Evolutionary conservation across 2,329 filamentous ascomycete species (phyloP).

Genomic region (Coniochaeta sp.): DNA sequence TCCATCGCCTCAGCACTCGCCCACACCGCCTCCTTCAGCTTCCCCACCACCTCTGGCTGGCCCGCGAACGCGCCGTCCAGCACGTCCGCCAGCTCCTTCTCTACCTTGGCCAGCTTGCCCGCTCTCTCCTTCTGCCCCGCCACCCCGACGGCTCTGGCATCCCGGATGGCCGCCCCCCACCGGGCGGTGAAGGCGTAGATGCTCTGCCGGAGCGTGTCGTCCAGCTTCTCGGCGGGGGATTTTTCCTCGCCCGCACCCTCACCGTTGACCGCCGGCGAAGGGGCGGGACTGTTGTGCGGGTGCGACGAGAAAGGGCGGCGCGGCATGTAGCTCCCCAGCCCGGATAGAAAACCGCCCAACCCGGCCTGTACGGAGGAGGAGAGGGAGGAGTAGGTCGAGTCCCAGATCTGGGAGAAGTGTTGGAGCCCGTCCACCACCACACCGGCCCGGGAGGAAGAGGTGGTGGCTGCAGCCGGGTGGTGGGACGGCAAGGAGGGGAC

Average conservation of each 20-base stretch:
- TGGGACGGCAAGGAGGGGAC: constrained; percentile 54
- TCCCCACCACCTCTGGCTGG: constrained; percentile 50
- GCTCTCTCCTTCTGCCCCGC: constrained; percentile 39
- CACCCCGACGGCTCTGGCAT: constrained; percentile 37
- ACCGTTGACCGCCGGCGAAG: constrained; percentile 10
- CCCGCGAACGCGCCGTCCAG: constrained; percentile 52
- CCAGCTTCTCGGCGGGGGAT: constrained; percentile 58
- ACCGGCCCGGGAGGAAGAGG: constrained; percentile 26
- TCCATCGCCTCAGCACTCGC: constrained; percentile 33
- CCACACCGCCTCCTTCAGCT: constrained; percentile 54
- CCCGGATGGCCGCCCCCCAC: constrained; percentile 46
- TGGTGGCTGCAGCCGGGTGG: neutral
- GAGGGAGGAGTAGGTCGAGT: constrained; percentile 42
- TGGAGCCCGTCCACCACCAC: constrained; percentile 47
- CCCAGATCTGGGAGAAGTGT: constrained; percentile 60
- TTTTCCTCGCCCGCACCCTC: constrained; percentile 23
- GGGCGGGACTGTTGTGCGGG: constrained; percentile 5
- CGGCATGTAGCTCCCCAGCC: constrained; percentile 51
- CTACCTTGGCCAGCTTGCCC: constrained; percentile 42
- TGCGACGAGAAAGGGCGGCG: constrained; percentile 25
- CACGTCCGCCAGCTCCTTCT: constrained; percentile 48
- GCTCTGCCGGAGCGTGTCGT: constrained; percentile 53
- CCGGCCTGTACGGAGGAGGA: constrained; percentile 31
- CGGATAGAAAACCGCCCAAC: constrained; percentile 40
- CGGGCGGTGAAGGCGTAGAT: constrained; percentile 57